Evolutionary conservation across 768 basidiomycete species (phyloP).

Genomic region (Tricholoma hemisulphureum): DNA sequence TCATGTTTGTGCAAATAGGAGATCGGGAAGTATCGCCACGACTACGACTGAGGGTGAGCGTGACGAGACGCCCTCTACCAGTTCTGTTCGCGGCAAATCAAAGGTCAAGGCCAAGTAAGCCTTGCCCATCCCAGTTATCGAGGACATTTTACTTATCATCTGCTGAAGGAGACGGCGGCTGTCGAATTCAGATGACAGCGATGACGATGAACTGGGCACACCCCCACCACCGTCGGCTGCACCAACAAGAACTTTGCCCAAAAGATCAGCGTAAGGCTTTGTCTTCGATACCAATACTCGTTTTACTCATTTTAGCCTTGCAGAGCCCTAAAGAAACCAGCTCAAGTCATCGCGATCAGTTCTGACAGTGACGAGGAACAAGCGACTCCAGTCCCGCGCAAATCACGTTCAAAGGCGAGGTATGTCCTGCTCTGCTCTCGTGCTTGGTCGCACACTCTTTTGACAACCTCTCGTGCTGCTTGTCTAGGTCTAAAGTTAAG

Average conservation of each 20-base stretch:
- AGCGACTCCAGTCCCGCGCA: constrained; percentile 14
- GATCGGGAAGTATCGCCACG: constrained; percentile 59
- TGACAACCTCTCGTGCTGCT: constrained; percentile 8
- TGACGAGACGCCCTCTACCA: constrained; percentile 34
- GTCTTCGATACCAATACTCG: not conserved
- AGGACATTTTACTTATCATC: not conserved
- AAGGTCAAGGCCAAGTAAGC: constrained; percentile 44
- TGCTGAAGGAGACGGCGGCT: constrained; percentile 50
- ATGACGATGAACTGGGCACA: constrained; percentile 31
- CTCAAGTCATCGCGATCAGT: constrained; percentile 34
- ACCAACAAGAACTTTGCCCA: constrained; percentile 55
- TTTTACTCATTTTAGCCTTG: not conserved
- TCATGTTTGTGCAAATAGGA: constrained; percentile 33
- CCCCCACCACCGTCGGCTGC: constrained; percentile 34
- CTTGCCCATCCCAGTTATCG: not conserved
- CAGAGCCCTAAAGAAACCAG: constrained; percentile 42
- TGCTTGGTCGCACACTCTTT: constrained; percentile 9
- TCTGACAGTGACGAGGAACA: constrained; percentile 38
- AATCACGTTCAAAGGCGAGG: constrained; percentile 14
- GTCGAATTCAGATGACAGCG: constrained; percentile 51
- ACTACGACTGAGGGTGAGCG: constrained; percentile 36
- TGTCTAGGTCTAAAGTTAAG: constrained; percentile 16
- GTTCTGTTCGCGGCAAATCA: constrained; percentile 27
- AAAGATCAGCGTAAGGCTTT: constrained; percentile 54
- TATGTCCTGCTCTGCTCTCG: constrained; percentile 1